phyloP scores from a whole-genome alignment of 2,329 filamentous ascomycete species.

The Phialophora chinensis region DNA sequence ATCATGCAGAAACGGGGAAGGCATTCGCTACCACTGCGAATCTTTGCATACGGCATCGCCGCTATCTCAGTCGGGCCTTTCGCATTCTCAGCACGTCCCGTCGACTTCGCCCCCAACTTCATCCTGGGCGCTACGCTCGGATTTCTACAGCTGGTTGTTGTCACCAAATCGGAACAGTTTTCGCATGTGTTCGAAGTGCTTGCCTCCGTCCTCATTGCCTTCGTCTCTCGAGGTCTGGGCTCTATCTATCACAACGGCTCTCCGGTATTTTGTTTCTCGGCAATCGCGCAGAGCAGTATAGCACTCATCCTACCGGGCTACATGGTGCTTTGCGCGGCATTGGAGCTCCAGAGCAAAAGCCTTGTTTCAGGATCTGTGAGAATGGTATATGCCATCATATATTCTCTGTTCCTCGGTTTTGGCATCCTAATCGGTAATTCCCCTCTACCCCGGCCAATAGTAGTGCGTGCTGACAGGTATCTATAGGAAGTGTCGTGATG shows the following conservation, averaged over 20 bases:
- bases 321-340: constrained; percentile 63
- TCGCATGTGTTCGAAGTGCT: constrained; percentile 70
- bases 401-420: constrained; percentile 74
- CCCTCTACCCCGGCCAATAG: constrained; percentile 41
- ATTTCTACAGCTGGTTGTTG: constrained; percentile 48
- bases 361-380: constrained; percentile 74
- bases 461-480: neutral
- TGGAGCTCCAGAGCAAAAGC: constrained; percentile 72
- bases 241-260: constrained; percentile 62
- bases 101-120: constrained; percentile 80
- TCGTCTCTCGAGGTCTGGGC: constrained; percentile 71
- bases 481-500: constrained; percentile 10
- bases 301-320: constrained; percentile 76
- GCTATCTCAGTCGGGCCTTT: constrained; percentile 79
- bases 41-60: constrained; percentile 76
- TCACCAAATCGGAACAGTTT: constrained; percentile 72
- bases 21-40: constrained; percentile 59
- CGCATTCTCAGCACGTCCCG: constrained; percentile 75
- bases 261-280: constrained; percentile 71
- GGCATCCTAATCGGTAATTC: constrained; percentile 67
- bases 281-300: constrained; percentile 74
- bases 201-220: constrained; percentile 69
- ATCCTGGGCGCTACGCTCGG: constrained; percentile 72
- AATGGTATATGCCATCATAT: constrained; percentile 76
- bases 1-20: constrained; percentile 66